phyloP scores from a whole-genome alignment of 352 stramenopile species.

The Pythium monospermum region DNA sequence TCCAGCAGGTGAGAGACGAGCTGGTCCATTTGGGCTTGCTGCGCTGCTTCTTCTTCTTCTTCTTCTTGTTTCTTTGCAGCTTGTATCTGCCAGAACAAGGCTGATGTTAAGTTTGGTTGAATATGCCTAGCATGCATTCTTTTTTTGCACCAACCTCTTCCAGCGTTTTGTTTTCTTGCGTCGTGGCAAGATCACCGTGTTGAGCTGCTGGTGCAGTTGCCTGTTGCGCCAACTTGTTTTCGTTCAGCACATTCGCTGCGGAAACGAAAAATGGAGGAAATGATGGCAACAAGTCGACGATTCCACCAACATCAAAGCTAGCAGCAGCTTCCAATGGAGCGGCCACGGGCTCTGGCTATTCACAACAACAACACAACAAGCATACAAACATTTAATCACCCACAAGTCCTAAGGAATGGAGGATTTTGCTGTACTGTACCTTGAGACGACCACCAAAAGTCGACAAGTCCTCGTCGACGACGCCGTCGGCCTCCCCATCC shows the following conservation, averaged over 20 bases:
- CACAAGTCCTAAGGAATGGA: too few relatives aligned
- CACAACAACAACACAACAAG: too few relatives aligned
- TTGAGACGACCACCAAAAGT: conserved; percentile 16
- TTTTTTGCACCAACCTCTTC: too few relatives aligned
- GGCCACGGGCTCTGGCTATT: too few relatives aligned
- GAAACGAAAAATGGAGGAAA: conserved; percentile 13
- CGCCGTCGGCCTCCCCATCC: background rate
- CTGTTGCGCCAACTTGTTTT: conserved; percentile 5
- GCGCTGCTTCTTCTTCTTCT: conserved; percentile 13
- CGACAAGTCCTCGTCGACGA: too few relatives aligned
- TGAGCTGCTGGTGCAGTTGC: too few relatives aligned
- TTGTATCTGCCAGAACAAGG: background rate
- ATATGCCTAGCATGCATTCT: too few relatives aligned
- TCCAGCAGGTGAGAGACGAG: conserved; percentile 16
- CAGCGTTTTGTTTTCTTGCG: too few relatives aligned
- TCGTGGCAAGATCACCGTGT: too few relatives aligned
- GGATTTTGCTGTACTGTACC: conserved; percentile 6
- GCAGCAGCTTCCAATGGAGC: background rate
- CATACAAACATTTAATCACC: too few relatives aligned
- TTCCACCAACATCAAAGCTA: background rate
- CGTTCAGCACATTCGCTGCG: conserved; percentile 7
- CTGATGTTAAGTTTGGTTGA: too few relatives aligned
- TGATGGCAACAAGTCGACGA: too few relatives aligned
- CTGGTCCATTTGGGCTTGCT: conserved; percentile 13
- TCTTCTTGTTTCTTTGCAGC: background rate